These are phyloP conservation scores for Podaxis sp. DNA, from an alignment of 768 basidiomycete species.

Conservation along the genomic window DNA sequence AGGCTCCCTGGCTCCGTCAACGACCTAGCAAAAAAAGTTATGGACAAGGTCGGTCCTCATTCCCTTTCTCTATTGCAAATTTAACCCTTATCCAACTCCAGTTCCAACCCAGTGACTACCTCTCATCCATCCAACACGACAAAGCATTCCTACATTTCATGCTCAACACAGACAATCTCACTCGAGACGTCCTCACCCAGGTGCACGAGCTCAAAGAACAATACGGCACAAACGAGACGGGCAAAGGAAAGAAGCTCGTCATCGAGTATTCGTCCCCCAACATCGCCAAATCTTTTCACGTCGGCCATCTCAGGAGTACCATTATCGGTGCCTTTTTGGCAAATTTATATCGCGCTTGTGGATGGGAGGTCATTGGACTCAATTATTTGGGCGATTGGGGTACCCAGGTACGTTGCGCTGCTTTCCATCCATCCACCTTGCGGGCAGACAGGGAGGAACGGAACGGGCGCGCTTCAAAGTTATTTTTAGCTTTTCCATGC, in stretches of 20 bases:
- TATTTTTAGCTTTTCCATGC: too few species aligned
- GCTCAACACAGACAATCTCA: slow-evolving; percentile 59
- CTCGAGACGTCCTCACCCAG: slow-evolving; percentile 64
- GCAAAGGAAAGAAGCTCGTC: slow-evolving; percentile 77
- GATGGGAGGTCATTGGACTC: slow-evolving; percentile 87
- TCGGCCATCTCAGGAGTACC: slow-evolving; percentile 94
- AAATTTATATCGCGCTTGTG: slow-evolving; percentile 88
- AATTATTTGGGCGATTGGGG: slow-evolving; percentile 99
- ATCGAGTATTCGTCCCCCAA: slow-evolving; percentile 96
- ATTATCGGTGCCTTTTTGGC: slow-evolving; percentile 95
- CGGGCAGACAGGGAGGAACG: too few species aligned
- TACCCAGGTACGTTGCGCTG: slow-evolving; percentile 67
- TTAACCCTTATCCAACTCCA: slow-evolving; percentile 22
- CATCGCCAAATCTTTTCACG: slow-evolving; percentile 98
- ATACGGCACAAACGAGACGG: slow-evolving; percentile 79
- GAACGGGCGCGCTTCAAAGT: too few species aligned
- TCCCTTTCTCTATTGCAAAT: slow-evolving; percentile 3
- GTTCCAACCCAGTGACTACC: slow-evolving; percentile 83
- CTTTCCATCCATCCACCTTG: neutral
- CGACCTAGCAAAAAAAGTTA: slow-evolving; percentile 68
- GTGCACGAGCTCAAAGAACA: slow-evolving; percentile 54
- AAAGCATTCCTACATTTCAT: slow-evolving; percentile 9
- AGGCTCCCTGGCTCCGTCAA: slow-evolving; percentile 80
- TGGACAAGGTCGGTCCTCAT: slow-evolving; percentile 58
- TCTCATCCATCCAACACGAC: slow-evolving; percentile 59